A percentile compares a stretch with the other conserved stretches of the same genome.
Conservation (phyloP, 768 basidiomycete genomes). For the Auriscalpium orientale region DNA sequence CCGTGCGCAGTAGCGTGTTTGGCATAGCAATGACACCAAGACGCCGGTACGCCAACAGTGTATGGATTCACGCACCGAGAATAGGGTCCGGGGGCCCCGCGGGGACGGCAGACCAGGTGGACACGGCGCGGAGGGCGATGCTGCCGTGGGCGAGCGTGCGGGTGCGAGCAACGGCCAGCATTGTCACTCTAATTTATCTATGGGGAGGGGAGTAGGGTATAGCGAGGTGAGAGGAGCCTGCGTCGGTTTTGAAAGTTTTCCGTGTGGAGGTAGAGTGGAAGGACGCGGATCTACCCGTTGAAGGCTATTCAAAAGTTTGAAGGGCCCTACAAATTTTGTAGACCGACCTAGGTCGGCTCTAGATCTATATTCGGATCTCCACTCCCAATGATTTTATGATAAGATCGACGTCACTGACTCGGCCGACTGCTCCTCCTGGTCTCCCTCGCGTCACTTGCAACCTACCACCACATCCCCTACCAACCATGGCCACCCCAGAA, state of each 20-base stretch:
- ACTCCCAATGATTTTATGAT: not conserved
- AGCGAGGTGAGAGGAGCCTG: constrained; percentile 13
- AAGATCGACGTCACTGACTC: constrained; percentile 5
- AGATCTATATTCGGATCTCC: not conserved
- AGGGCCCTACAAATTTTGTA: not conserved
- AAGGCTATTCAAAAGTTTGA: not conserved
- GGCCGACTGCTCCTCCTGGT: not conserved
- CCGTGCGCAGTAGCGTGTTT: not conserved
- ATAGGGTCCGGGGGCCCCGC: constrained; percentile 92
- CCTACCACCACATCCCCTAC: not conserved
- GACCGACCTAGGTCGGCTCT: not conserved
- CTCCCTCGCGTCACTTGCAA: not conserved
- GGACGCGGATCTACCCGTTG: constrained; percentile 2
- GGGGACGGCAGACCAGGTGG: constrained; percentile 75
- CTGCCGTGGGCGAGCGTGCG: constrained; percentile 43
- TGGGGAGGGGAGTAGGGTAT: constrained; percentile 18
- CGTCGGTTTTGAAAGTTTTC: too few species aligned
- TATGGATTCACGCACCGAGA: constrained; percentile 49
- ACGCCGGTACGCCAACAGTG: not conserved
- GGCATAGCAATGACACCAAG: not conserved
- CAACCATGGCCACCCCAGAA: constrained; percentile 10
- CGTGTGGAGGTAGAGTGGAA: not conserved
- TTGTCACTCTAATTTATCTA: constrained; percentile 19
- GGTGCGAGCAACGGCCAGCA: constrained; percentile 34
- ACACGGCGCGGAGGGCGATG: constrained; percentile 38